phyloP scores from a whole-genome alignment of 148 eudicot species.

The Chenopodium suecicum region DNA sequence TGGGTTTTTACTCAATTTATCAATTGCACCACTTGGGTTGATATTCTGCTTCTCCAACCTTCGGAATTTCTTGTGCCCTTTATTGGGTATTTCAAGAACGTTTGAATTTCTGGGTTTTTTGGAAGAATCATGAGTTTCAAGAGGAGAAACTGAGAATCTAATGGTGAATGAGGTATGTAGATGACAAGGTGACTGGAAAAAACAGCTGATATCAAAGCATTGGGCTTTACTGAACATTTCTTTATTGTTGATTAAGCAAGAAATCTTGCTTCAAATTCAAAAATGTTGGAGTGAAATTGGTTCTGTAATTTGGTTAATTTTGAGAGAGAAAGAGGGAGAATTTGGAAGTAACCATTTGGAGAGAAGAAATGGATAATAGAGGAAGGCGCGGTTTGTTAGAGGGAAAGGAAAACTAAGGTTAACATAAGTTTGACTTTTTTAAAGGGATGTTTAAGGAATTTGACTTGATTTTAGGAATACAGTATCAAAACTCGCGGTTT shows the following conservation, averaged over 20 bases:
- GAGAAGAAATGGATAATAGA: neutral
- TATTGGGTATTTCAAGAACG: slow-evolving; percentile 25
- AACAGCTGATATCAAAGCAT: slow-evolving; percentile 42
- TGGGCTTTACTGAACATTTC: slow-evolving; percentile 50
- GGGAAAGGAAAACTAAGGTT: neutral
- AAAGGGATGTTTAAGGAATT: no score
- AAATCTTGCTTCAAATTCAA: neutral
- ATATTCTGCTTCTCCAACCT: slow-evolving; percentile 25
- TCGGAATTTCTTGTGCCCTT: slow-evolving; percentile 27
- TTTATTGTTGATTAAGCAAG: neutral
- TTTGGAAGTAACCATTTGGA: neutral
- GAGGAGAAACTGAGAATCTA: slow-evolving; percentile 34
- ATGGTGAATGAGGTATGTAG: slow-evolving; percentile 34
- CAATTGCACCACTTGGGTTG: slow-evolving; percentile 21
- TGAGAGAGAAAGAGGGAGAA: neutral
- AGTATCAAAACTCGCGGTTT: no score
- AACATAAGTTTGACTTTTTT: no score
- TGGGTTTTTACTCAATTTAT: slow-evolving; percentile 27
- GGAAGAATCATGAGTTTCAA: slow-evolving; percentile 34
- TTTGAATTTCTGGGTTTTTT: slow-evolving; percentile 28
- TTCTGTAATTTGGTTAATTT: neutral
- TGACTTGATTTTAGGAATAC: no score
- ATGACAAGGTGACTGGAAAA: slow-evolving; percentile 36
- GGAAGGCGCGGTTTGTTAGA: neutral
- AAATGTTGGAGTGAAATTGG: neutral